phyloP scores from a whole-genome alignment of 2,329 filamentous ascomycete genomes.

The Aspergillus brunneoviolaceus region DNA sequence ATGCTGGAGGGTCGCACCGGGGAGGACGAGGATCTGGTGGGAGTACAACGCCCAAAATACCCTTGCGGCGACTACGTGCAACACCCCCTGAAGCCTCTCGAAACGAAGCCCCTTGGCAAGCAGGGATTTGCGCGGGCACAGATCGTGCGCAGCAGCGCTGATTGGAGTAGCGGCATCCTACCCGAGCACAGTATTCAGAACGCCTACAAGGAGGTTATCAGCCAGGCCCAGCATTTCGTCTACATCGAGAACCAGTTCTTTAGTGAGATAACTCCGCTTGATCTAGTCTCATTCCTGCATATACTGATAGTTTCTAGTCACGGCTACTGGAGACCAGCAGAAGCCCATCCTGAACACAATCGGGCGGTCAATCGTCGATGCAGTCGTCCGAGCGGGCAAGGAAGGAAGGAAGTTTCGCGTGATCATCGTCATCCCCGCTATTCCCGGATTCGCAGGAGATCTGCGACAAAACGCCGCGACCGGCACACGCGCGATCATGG shows the following conservation, averaged over 20 bases:
- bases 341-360: slow-evolving; percentile 83
- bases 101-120: slow-evolving; percentile 61
- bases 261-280: slow-evolving; percentile 49
- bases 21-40: slow-evolving; percentile 79
- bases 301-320: slow-evolving; percentile 58
- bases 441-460: slow-evolving; percentile 93
- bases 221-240: slow-evolving; percentile 84
- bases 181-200: slow-evolving; percentile 82
- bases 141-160: slow-evolving; percentile 81
- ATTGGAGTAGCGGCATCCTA: slow-evolving; percentile 92
- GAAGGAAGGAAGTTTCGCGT: slow-evolving; percentile 86
- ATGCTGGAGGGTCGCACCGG: slow-evolving; percentile 72
- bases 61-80: slow-evolving; percentile 84
- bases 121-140: slow-evolving; percentile 79
- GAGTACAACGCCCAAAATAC: slow-evolving; percentile 83
- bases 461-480: slow-evolving; percentile 77
- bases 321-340: slow-evolving; percentile 86
- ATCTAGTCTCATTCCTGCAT: neutral
- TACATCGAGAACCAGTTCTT: slow-evolving; percentile 99
- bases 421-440: slow-evolving; percentile 84
- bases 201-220: slow-evolving; percentile 81
- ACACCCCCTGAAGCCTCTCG: slow-evolving; percentile 72
- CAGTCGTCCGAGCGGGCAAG: slow-evolving; percentile 75
- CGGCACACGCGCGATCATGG: slow-evolving; percentile 93
- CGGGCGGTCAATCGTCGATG: slow-evolving; percentile 85